These are phyloP conservation scores for Striga hermonthica DNA, from an alignment of 305 asterid genomes.

Conservation along the genomic window DNA sequence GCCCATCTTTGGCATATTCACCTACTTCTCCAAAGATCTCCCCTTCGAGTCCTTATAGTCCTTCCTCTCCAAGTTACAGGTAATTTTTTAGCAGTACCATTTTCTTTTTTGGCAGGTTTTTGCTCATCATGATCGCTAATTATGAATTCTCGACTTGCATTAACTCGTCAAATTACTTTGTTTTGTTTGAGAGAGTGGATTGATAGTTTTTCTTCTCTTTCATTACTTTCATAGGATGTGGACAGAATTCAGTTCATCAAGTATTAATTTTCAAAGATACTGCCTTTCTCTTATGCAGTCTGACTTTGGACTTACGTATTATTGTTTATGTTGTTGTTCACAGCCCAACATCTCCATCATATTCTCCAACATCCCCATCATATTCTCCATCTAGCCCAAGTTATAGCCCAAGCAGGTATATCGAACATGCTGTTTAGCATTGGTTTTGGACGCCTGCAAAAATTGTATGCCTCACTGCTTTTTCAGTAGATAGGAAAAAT, in stretches of 20 bases:
- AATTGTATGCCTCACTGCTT: not conserved
- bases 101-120: not conserved
- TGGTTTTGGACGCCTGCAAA: not conserved
- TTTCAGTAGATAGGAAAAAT: not conserved
- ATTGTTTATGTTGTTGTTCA: conserved; percentile 33
- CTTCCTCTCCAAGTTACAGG: conserved; percentile 98
- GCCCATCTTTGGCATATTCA: conserved; percentile 86
- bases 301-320: conserved; percentile 13
- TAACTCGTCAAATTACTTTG: not conserved
- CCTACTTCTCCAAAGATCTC: conserved; percentile 89
- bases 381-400: conserved; percentile 96
- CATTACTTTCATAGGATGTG: not conserved
- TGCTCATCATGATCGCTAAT: conserved; percentile 14
- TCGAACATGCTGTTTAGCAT: not conserved
- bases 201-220: conserved; percentile 4
- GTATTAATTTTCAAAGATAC: not conserved
- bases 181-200: conserved; percentile 13
- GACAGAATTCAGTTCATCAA: conserved; percentile 2
- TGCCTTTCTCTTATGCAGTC: conserved; percentile 12
- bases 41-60: conserved; percentile 87
- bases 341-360: conserved; percentile 96
- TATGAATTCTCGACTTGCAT: not conserved
- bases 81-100: conserved; percentile 29
- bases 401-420: conserved; percentile 94
- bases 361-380: conserved; percentile 88